Evolutionary conservation across 2,329 filamentous ascomycete species (phyloP), one percentile per base, ranked within the genome.

Genomic region (Fonsecaea pedrosoi): DNA sequence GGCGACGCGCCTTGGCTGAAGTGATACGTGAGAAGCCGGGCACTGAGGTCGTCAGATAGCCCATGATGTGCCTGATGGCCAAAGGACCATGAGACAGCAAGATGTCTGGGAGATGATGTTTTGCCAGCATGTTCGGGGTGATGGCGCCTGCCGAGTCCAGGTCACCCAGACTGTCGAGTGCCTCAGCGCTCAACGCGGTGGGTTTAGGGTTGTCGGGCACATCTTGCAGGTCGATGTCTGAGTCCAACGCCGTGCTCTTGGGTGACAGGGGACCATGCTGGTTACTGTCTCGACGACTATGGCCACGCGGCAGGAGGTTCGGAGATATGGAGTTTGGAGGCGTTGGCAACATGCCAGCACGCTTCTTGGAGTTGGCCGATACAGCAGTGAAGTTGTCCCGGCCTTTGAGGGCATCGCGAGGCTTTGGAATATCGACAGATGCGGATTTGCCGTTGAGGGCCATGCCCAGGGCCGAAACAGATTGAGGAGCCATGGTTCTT

Each of bases 321-420:
- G 94, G 94, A 69, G 94, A 97, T 78, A 97, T 93, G 80, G 94
- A 97, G 83, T 94, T 96, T 69, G 94, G 94, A 77, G 94, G 94
- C 78, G 94, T 97, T 70, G 91, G 92, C 75, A 97, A 88, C 78
- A 81, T 79, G 68, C 68, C 72, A 60, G 68, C 56, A 50, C 67
- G 69, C 57, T 70, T 70, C 53, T 62, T 66, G 59, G 55, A 62
- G 18, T 21, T 48, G 60, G 69, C 62, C 59, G 72, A 69, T 71
- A 78, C 71, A 71, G 73, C 75, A 74, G 74, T 74, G 68, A 78
- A 77, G 74, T 69, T 76, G 71, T 77, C 75, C 71, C 75, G 74
- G 70, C 74, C 74, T 69, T 77, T 72, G 68, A 73, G 73, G 57
- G 73, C 73, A 66, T 76, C 75, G 69, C 79, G 80, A 62, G 79